These are phyloP conservation scores for Ascochyta rabiei DNA, from an alignment of 2,329 filamentous ascomycete genomes.

Conservation along the genomic window DNA sequence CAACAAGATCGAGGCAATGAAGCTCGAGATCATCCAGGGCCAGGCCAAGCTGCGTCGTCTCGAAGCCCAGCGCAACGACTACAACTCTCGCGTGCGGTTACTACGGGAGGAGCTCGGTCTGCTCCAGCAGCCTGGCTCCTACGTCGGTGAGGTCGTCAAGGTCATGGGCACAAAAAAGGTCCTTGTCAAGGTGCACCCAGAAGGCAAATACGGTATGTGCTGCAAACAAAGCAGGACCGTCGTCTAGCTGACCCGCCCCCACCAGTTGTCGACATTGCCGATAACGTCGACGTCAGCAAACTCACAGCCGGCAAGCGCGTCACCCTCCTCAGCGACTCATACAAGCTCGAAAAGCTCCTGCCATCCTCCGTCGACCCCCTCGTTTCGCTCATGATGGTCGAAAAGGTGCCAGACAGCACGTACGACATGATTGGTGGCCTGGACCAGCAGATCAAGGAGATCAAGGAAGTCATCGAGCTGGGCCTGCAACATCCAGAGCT, in stretches of 20 bases:
- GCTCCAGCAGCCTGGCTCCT: slow-evolving; percentile 95
- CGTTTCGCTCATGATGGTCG: slow-evolving; percentile 99
- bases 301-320: slow-evolving; percentile 98
- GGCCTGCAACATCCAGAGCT: slow-evolving; percentile 98
- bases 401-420: slow-evolving; percentile 98
- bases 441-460: slow-evolving; percentile 99
- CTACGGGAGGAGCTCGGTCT: slow-evolving; percentile 94
- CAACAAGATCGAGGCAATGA: slow-evolving; percentile 99
- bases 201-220: slow-evolving; percentile 95
- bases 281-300: slow-evolving; percentile 92
- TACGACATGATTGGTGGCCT: slow-evolving; percentile 99
- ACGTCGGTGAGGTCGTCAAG: slow-evolving; percentile 99
- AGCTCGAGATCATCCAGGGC: slow-evolving; percentile 99
- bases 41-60: slow-evolving; percentile 93
- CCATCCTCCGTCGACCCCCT: slow-evolving; percentile 97
- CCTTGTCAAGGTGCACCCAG: slow-evolving; percentile 96
- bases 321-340: slow-evolving; percentile 93
- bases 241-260: slow-evolving; percentile 4
- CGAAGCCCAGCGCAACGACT: slow-evolving; percentile 98
- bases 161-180: slow-evolving; percentile 99
- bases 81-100: slow-evolving; percentile 96
- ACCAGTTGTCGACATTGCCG: slow-evolving; percentile 91
- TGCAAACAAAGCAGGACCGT: background rate
- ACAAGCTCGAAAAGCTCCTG: slow-evolving; percentile 98
- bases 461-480: slow-evolving; percentile 99